Conservation (phyloP, 2,329 filamentous ascomycete species). For the Graphium sp. region DNA sequence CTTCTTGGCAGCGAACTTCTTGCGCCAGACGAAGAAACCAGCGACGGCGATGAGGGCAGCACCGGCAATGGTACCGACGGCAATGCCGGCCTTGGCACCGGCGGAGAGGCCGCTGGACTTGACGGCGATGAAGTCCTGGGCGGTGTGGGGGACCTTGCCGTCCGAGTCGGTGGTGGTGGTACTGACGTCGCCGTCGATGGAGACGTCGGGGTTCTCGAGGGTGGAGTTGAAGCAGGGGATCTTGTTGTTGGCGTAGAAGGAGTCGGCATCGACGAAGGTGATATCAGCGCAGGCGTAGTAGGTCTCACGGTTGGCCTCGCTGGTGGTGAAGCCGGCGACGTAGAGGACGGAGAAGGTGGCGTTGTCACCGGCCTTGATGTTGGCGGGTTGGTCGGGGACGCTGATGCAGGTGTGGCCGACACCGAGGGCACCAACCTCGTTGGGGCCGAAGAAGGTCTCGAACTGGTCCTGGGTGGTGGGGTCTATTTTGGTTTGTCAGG, state of each 20-base stretch:
- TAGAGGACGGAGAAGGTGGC: constrained; percentile 23
- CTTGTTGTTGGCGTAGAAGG: constrained; percentile 10
- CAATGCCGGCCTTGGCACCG: constrained; percentile 19
- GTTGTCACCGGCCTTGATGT: constrained; percentile 14
- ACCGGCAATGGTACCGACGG: constrained; percentile 15
- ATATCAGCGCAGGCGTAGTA: constrained; percentile 23
- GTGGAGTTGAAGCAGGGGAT: constrained; percentile 19
- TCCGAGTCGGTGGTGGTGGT: constrained; percentile 5
- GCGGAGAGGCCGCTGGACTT: constrained; percentile 11
- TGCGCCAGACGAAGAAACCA: constrained; percentile 11
- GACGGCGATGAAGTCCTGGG: too few relatives aligned
- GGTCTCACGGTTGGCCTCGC: constrained; percentile 10
- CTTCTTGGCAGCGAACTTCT: too few relatives aligned
- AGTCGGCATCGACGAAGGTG: constrained; percentile 13
- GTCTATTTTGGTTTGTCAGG: constrained; percentile 10
- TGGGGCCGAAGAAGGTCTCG: constrained; percentile 12
- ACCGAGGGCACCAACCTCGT: constrained; percentile 14
- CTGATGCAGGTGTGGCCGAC: constrained; percentile 21
- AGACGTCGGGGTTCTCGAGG: constrained; percentile 9
- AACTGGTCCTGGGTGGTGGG: constrained; percentile 14
- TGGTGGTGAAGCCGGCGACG: constrained; percentile 16
- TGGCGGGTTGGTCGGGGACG: constrained; percentile 11
- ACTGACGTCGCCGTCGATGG: constrained; percentile 6
- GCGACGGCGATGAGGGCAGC: constrained; percentile 14
- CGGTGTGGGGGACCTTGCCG: not conserved